phyloP scores from a whole-genome alignment of 1,139 yeast genomes.

The Hansenula anomala region DNA sequence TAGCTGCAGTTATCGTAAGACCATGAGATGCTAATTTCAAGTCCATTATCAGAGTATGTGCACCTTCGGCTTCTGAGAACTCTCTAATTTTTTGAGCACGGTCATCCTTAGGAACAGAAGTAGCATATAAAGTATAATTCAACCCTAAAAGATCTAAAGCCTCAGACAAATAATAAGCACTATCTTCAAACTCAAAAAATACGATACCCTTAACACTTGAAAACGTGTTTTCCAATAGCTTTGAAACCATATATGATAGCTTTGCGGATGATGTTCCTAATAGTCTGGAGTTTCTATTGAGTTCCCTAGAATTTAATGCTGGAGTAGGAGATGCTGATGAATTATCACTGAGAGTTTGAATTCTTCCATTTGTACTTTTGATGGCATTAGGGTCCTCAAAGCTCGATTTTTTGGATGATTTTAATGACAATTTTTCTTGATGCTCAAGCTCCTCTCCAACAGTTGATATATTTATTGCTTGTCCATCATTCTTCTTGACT shows the following conservation, averaged over 20 bases:
- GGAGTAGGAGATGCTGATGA: slow-evolving; percentile 6
- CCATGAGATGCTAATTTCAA: slow-evolving; percentile 68
- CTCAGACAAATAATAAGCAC: slow-evolving; percentile 64
- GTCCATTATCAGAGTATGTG: slow-evolving; percentile 62
- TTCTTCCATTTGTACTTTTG: slow-evolving; percentile 1
- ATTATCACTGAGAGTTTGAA: not conserved
- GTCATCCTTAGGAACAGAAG: slow-evolving; percentile 46
- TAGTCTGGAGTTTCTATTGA: slow-evolving; percentile 25
- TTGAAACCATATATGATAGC: slow-evolving; percentile 51
- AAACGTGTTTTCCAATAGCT: slow-evolving; percentile 47
- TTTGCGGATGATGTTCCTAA: slow-evolving; percentile 60
- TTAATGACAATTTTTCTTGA: slow-evolving; percentile 13
- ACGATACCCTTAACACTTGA: slow-evolving; percentile 49
- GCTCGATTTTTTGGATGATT: slow-evolving; percentile 8
- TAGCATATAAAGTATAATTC: slow-evolving; percentile 57
- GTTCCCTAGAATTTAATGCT: not conserved
- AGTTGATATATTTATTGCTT: slow-evolving; percentile 12
- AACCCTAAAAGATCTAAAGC: slow-evolving; percentile 57
- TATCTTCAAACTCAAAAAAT: slow-evolving; percentile 67
- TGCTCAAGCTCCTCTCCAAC: slow-evolving; percentile 14
- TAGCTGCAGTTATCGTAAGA: slow-evolving; percentile 60
- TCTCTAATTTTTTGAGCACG: slow-evolving; percentile 50
- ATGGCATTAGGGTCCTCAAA: slow-evolving; percentile 3
- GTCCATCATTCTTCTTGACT: slow-evolving; percentile 21
- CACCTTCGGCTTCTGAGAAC: slow-evolving; percentile 42